Base-by-base conservation (phyloP, 768 basidiomycete species). In the Galerina sulciceps region DNA sequence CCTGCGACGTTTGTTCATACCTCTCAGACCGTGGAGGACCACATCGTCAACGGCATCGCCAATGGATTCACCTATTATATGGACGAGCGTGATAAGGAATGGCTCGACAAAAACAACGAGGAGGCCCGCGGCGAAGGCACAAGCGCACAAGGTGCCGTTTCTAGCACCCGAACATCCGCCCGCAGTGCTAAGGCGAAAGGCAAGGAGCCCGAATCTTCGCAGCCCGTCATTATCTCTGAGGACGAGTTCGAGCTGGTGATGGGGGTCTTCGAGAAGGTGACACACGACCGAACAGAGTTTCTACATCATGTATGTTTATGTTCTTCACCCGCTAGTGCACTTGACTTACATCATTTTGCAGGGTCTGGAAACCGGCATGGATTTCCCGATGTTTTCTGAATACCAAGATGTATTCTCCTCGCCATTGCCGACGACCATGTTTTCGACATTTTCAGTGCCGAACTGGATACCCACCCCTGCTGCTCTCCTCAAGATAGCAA, bases 191-290 rank as follows among this genome's bases (percentile, higher is more conserved):
- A 93, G 73, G 86, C 86, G 9, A 95, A 90, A 67, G 92, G 90
- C 55, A 94, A 93, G 71, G 92, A 92, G 55, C 88, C 89, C 1
- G 93, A 96, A 52, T 73, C 83, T 1, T 72, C 75, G 1, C 85
- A 84, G 56, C 83, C 86, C 9, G 65, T 88, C n/a, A 74, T 80
- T 53, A 89, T 99, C 57, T 80, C 86, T 3, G 96, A 97, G 68
- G 94, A 97, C 65, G 90, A 94, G 66, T 96, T 99, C 61, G 97
- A 99, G 72, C 81, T 95, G 61, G 86, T 96, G 57, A 96, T 98
- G 94, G 93, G 93, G 18, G 71, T 99, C 47, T 89, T 96, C 66
- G 97, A 99, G 79, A 91, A 90, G 68, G 81, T 89, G 43, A 93
- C 95, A 0, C 92, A 96, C 63, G 91, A 94, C 67, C 91, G 89